A percentile compares a stretch with the other conserved stretches of the same genome.
phyloP scores from a whole-genome alignment of 1,139 yeast genomes.

The Hyphopichia burtonii region DNA sequence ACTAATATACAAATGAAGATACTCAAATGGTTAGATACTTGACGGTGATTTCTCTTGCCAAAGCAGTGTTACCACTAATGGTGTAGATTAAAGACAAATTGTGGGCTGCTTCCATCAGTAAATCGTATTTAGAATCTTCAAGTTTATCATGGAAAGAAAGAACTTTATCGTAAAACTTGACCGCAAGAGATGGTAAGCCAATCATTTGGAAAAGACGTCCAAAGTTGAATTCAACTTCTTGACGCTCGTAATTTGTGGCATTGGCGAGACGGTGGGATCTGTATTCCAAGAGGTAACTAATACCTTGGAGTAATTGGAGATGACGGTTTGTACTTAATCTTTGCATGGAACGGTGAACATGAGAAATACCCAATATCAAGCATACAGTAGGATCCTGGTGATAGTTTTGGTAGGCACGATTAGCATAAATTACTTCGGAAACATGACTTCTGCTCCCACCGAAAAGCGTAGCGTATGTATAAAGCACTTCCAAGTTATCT shows the following conservation, averaged over 20 bases:
- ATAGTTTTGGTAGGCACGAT: slow-evolving; percentile 59
- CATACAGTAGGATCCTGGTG: slow-evolving; percentile 79
- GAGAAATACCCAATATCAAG: slow-evolving; percentile 72
- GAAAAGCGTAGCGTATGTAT: slow-evolving; percentile 75
- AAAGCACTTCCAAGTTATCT: slow-evolving; percentile 70
- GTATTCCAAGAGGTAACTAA: slow-evolving; percentile 75
- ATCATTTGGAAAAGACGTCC: slow-evolving; percentile 85
- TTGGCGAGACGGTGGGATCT: slow-evolving; percentile 41
- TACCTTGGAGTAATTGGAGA: slow-evolving; percentile 81
- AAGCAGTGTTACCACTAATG: slow-evolving; percentile 65
- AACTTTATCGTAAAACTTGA: slow-evolving; percentile 68
- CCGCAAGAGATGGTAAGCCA: slow-evolving; percentile 73
- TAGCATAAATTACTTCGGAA: slow-evolving; percentile 70
- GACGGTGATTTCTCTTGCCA: slow-evolving; percentile 65
- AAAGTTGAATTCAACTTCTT: slow-evolving; percentile 80
- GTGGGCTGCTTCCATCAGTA: slow-evolving; percentile 81
- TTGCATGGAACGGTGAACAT: slow-evolving; percentile 91
- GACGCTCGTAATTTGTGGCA: slow-evolving; percentile 54
- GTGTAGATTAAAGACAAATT: slow-evolving; percentile 75
- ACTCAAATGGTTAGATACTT: slow-evolving; percentile 48
- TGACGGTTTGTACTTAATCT: slow-evolving; percentile 84
- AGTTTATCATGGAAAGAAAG: slow-evolving; percentile 34
- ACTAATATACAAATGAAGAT: background rate
- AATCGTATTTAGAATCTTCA: slow-evolving; percentile 43
- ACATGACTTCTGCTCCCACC: slow-evolving; percentile 82